phyloP scores from a whole-genome alignment of 495 filamentous ascomycete genomes.

The Annulohypoxylon bovei region DNA sequence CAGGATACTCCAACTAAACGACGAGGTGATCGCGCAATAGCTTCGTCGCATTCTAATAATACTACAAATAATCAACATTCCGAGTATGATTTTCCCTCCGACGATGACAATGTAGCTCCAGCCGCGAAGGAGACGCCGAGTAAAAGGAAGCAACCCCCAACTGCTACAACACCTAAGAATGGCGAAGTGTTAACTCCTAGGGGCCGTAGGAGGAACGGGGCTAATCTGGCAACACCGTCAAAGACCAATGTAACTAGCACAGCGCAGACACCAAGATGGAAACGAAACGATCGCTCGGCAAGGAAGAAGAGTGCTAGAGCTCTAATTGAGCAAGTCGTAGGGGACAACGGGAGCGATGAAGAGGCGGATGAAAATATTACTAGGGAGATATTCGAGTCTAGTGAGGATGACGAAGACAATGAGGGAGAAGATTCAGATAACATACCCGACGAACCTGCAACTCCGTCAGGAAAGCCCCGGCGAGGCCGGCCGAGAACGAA shows the following conservation, averaged over 20 bases:
- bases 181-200: constrained; percentile 45
- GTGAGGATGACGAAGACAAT: constrained; percentile 60
- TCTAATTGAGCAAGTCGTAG: constrained; percentile 71
- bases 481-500: constrained; percentile 52
- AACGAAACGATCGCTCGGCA: constrained; percentile 78
- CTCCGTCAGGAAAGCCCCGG: constrained; percentile 46
- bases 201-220: constrained; percentile 39
- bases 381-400: constrained; percentile 71
- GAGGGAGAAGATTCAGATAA: constrained; percentile 50
- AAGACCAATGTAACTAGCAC: constrained; percentile 42
- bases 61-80: constrained; percentile 16
- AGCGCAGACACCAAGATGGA: constrained; percentile 62
- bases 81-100: constrained; percentile 46
- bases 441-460: constrained; percentile 49
- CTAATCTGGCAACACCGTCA: constrained; percentile 48
- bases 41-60: not conserved
- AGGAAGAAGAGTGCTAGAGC: constrained; percentile 83
- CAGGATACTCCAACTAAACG: constrained; percentile 25
- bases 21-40: not conserved
- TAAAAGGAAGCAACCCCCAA: constrained; percentile 22
- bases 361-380: constrained; percentile 79
- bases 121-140: constrained; percentile 36
- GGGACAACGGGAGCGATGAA: constrained; percentile 74
- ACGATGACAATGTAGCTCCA: constrained; percentile 27
- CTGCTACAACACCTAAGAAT: constrained; percentile 14